These are phyloP conservation scores for Ocimum tenuiflorum DNA, from an alignment of 257 asterid species.

Conservation along the genomic window DNA sequence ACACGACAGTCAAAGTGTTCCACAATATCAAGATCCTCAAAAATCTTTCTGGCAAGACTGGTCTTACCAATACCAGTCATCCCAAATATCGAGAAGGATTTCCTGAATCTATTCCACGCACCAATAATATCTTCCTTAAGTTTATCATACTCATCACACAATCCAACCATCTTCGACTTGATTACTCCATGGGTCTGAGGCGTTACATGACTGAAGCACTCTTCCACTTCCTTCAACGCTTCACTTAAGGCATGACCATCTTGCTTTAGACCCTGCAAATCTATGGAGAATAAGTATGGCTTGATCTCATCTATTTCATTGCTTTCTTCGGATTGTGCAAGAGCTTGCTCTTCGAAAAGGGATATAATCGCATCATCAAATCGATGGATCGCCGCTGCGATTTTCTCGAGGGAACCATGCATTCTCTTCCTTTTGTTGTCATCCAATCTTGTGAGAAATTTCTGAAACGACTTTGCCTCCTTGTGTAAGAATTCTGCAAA, in stretches of 20 bases:
- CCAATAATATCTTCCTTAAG: neutral
- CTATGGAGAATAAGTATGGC: neutral
- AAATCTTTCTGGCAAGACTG: neutral
- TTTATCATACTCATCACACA: neutral
- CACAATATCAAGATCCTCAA: neutral
- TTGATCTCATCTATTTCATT: neutral
- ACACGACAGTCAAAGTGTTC: neutral
- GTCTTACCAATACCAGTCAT: neutral
- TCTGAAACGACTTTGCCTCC: neutral
- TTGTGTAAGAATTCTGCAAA: neutral
- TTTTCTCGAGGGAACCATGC: neutral
- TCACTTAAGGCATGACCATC: neutral
- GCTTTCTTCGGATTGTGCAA: neutral
- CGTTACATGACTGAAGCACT: neutral
- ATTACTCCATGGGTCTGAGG: neutral
- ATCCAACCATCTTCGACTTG: neutral
- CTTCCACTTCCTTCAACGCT: neutral
- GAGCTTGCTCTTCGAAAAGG: neutral
- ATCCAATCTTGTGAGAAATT: neutral
- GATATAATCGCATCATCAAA: neutral
- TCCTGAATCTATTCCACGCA: neutral
- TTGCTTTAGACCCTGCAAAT: neutral
- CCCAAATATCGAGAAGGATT: neutral
- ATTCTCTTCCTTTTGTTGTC: neutral
- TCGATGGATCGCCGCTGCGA: neutral